Evolutionary conservation across 1,139 yeast species (phyloP).

Genomic region (Nakaseomyces bracarensis): DNA sequence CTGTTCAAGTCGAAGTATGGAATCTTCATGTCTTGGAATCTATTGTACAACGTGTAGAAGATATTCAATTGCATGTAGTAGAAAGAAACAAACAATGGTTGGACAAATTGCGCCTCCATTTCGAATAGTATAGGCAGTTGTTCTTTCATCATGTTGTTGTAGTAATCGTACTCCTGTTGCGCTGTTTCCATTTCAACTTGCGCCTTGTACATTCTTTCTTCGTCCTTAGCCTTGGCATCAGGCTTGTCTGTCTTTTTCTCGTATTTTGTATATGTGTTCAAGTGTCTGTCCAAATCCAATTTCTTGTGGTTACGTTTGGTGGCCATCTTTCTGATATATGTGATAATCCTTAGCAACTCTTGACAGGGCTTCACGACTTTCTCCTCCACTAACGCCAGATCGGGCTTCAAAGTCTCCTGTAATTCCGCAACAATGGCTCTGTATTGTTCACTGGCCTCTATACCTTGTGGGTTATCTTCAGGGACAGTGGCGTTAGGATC

Average conservation of each 20-base stretch:
- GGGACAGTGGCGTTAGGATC: conserved; percentile 81
- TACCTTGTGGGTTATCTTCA: conserved; percentile 95
- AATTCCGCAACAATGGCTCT: conserved; percentile 78
- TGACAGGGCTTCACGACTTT: conserved; percentile 89
- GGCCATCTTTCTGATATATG: conserved; percentile 82
- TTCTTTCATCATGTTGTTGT: conserved; percentile 83
- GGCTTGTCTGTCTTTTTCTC: conserved; percentile 52
- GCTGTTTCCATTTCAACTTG: conserved; percentile 88
- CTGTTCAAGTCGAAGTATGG: conserved; percentile 84
- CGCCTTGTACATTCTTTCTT: conserved; percentile 77
- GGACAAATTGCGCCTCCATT: conserved; percentile 84
- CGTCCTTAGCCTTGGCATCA: conserved; percentile 79
- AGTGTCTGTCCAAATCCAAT: conserved; percentile 84
- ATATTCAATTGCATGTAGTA: conserved; percentile 97
- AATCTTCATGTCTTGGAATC: conserved; percentile 93
- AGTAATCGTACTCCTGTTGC: conserved; percentile 91
- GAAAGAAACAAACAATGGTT: conserved; percentile 85
- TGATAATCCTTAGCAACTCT: conserved; percentile 75
- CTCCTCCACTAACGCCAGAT: conserved; percentile 82
- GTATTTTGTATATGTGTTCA: conserved; percentile 56
- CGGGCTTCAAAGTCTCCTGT: conserved; percentile 83
- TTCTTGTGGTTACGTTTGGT: conserved; percentile 93
- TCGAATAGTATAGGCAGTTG: conserved; percentile 83
- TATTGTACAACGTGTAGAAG: conserved; percentile 80
- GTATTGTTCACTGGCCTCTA: conserved; percentile 87